These are phyloP conservation scores for Penicillium soppii DNA, from an alignment of 495 filamentous ascomycete genomes.

Conservation along the genomic window DNA sequence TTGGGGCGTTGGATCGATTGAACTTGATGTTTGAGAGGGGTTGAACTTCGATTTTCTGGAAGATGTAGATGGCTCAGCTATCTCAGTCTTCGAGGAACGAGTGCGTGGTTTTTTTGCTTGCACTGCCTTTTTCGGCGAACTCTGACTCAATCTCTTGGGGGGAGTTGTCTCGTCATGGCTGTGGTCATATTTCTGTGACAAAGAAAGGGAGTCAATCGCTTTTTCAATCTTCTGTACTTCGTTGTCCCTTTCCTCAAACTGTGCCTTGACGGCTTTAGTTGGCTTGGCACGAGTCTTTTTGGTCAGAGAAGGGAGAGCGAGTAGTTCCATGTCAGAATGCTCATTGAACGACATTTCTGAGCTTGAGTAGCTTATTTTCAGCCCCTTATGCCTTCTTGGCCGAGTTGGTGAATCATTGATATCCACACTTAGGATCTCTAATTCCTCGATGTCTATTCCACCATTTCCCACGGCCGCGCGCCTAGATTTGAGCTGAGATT, in stretches of 20 bases:
- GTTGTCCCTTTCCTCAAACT: neutral
- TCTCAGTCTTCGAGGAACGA: neutral
- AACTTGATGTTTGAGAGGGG: neutral
- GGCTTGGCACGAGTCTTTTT: constrained; percentile 4
- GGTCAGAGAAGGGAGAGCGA: neutral
- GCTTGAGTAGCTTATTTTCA: constrained; percentile 24
- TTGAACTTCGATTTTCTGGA: neutral
- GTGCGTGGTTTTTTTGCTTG: neutral
- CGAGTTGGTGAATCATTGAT: constrained; percentile 2
- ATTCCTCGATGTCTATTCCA: constrained; percentile 16
- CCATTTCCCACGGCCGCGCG: constrained; percentile 8
- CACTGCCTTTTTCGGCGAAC: neutral
- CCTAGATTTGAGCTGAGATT: constrained; percentile 6
- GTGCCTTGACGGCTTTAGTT: constrained; percentile 1
- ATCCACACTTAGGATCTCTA: constrained; percentile 8
- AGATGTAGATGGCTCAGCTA: neutral
- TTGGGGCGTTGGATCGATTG: neutral
- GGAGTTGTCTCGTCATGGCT: neutral
- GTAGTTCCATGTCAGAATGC: neutral
- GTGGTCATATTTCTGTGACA: constrained; percentile 7
- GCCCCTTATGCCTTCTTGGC: neutral
- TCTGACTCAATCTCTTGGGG: neutral
- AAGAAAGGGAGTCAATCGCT: constrained; percentile 18
- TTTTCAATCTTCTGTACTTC: constrained; percentile 20
- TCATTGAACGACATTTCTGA: neutral